Conservation (phyloP, 768 basidiomycete genomes). For the Phanerodontia chrysosporium region DNA sequence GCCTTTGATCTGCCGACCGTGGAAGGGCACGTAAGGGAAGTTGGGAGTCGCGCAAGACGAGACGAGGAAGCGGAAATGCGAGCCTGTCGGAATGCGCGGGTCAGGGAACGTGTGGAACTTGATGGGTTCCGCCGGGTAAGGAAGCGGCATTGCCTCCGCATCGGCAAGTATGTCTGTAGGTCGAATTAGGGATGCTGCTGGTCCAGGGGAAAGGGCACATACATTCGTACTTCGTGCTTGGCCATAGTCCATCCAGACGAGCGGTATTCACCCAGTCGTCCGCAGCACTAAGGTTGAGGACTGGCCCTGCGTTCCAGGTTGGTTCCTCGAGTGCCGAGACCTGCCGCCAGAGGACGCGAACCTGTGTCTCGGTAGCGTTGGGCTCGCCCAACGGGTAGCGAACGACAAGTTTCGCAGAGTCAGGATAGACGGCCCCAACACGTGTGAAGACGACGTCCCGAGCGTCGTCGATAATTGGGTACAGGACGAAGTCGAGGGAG, state of each 20-base stretch:
- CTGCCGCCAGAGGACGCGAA: slow-evolving; percentile 45
- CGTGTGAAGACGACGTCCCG: slow-evolving; percentile 58
- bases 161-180: slow-evolving; percentile 38
- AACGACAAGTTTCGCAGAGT: slow-evolving; percentile 56
- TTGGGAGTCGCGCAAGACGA: slow-evolving; percentile 67
- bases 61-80: slow-evolving; percentile 64
- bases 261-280: slow-evolving; percentile 59
- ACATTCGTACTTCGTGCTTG: slow-evolving; percentile 70
- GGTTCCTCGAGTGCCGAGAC: slow-evolving; percentile 19
- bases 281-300: slow-evolving; percentile 37
- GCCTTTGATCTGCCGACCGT: slow-evolving; percentile 52
- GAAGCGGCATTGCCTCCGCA: slow-evolving; percentile 40
- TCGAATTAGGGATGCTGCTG: background rate
- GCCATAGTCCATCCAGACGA: slow-evolving; percentile 57
- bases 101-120: slow-evolving; percentile 75
- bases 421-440: slow-evolving; percentile 65
- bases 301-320: slow-evolving; percentile 54
- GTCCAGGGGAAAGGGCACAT: slow-evolving; percentile 18
- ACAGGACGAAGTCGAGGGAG: slow-evolving; percentile 45
- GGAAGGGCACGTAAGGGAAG: slow-evolving; percentile 64
- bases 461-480: slow-evolving; percentile 55
- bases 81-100: slow-evolving; percentile 47
- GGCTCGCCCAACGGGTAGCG: slow-evolving; percentile 43
- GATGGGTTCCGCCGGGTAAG: slow-evolving; percentile 48
- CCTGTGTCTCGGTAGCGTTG: slow-evolving; percentile 27